Evolutionary conservation across 1,139 yeast species (phyloP), one percentile per base, ranked within the genome.

Genomic region (Suhomyces ambrosiae): DNA sequence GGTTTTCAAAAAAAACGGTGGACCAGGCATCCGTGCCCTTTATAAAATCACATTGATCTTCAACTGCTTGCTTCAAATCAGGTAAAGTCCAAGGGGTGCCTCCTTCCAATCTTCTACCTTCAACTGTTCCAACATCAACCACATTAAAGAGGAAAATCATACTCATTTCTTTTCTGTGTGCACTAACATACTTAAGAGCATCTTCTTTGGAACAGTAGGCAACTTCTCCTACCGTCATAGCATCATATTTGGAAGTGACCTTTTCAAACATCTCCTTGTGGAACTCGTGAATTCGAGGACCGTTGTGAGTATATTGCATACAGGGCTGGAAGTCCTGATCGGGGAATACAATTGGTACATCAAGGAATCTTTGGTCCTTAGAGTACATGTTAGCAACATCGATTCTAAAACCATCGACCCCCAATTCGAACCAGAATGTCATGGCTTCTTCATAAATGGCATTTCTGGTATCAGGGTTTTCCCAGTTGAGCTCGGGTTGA

Each of bases 401-500:
- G 40, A 78, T 73, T 58, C 82, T 65, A 57, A 78, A 78, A 2
- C 82, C 83, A 49, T 76, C 80, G 28, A 76, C 71, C 17, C 82
- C 83, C 48, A 67, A 66, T 37, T 75, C 74, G 41, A 69, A 71
- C 83, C 83, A 78, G 54, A 65, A 78, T 19, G 61, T 63, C 52
- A 78, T 58, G 9, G 79, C 79, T 13, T 63, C 58, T 30, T 73
- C 60, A 51, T 76, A 74, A 39, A 78, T 71, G 21, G 79, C 82
- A 11, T 70, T 53, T 55, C 82, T 63, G 25, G 71, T 63, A 34
- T 62, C 75, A 45, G 67, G 72, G 48, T 69, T 76, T 49, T 77
- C 82, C 83, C 83, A 78, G 54, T 78, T 78, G 47, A 78, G 61
- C 49, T 78, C 83, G 11, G 82, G 82, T 54, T 78, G 83, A 22